Evolutionary conservation across 345 rosid species (phyloP), one percentile per base, ranked within the genome.

Genomic region (Bruguiera sexangula): DNA sequence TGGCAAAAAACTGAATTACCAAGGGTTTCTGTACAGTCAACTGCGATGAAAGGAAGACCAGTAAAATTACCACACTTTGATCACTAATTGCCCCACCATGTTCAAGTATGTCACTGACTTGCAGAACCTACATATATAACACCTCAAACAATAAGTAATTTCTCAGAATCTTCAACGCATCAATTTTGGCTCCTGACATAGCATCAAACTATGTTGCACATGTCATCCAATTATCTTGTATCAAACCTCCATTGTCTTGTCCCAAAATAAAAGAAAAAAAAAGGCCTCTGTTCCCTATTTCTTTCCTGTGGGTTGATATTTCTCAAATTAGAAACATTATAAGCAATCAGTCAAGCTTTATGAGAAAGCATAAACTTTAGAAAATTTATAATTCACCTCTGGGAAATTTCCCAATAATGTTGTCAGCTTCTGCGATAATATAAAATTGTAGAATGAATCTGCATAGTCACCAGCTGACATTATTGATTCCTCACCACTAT

Each of bases 71-170:
- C 72, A 94, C 95, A 71, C 97, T 85, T 65, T 75, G 81, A 65
- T 82, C 83, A 81, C 85, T 88, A 60, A 80, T 76, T 30, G 86
- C 88, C 24, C 96, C 93, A 67, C 81, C 84, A 72, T 91, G 88
- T 80, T 88, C 97, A 73, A 91, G 88, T 81, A 94, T 79, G 69
- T 94, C 98, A 80, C 97, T 83, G 73, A 86, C 85, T 77, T 94
- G 91, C 75, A 94, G 78, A 79, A 94, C 89, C 98, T 94, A 83
- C 57, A 78, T 36, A 50, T 22, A 39, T 20, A 26, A 50, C 30
- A 56, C 24, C 63, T 62, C 8, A 63, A 53, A 24, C 60, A 56
- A 56, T 24, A 27, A 8, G 29, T 22, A 27, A 56, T 16, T 16
- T 56, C 21, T 9, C 1, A 43, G 26, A 67, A 36, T 43, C 15